Base-by-base conservation (phyloP, 1,284 basidiomycete genomes). In the Ganoderma lingzhi region DNA sequence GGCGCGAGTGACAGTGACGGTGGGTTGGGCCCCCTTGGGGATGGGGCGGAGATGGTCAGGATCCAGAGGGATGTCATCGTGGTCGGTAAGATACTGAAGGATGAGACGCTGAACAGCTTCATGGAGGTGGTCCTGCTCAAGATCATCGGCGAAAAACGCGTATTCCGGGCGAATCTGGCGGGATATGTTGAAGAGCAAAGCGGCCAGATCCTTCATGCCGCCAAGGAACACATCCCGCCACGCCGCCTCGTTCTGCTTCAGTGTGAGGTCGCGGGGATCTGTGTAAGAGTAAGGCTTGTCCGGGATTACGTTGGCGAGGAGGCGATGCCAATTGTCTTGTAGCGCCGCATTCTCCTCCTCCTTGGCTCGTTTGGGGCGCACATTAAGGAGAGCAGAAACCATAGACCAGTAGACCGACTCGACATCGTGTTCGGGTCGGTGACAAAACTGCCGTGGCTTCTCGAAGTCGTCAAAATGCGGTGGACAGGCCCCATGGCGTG, bases 91-190 rank as follows among this genome's bases (percentile, higher is more conserved):
- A 14, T 63, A 63, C 19, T 63, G 45, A 32, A 63, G 62, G 62
- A 63, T 63, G 35, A 63, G 62, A n/a, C 48, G 62, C 37, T 63
- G 62, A 8, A 63, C 35, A 9, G 62, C 62, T 23, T 63, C 48
- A 19, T 63, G 62, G 1, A 63, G 48, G 37, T 63, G 62, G 35
- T 63, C 62, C 1, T 3, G 45, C 1, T 8, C 3, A 0, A 51
- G n/a, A 3, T 15, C 15, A 4, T 42, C 62, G 6, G 32, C 62
- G 3, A 15, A 63, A 1, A 63, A 12, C 0, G 48, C 62, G 6
- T 63, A 63, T 37, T 63, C 62, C 6, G 62, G 15, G 2, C 15
- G 30, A 15, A 53, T 14, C 2, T 63, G 62, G 9, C 17, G 45
- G 6, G 48, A 53, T n/a, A 63, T 63, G 6, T 51, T 35, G 3